Evolutionary conservation across 345 rosid species (phyloP), one percentile per base, ranked within the genome.

Genomic region (Litchi chinensis): DNA sequence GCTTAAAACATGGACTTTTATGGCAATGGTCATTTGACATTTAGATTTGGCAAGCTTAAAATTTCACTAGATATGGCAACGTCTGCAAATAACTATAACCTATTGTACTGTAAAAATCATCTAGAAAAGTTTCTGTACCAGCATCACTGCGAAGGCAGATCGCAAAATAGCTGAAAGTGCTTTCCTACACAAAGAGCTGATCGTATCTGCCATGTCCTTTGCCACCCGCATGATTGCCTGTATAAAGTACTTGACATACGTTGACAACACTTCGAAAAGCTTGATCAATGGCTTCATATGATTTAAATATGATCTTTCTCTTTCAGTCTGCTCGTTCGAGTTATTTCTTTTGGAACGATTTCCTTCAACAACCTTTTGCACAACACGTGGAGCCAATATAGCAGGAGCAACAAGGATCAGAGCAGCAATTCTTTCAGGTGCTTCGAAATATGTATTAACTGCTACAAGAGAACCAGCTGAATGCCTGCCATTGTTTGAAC

Each of bases 391-490:
- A 5, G 97, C 97, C 32, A 95, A 76, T 81, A 95, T 88, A 78
- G 99, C 97, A 41, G 99, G 99, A 69, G 98, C 97, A 71, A 93
- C 87, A 12, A 95, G 91, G 80, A 95, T 90, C 67, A 95, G 85
- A 32, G 97, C 99, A 74, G 93, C 96, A 72, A 95, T 75, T 28
- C 97, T 87, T 82, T 92, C 96, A 0, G 98, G 99, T 85, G 97
- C 93, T 87, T 95, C 93, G 79, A 92, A 90, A 82, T 95, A 95
- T 28, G 98, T 48, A 80, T 95, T 82, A 52, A 95, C 80, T 16
- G 99, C 97, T 56, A 93, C 92, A 87, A 91, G 90, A 41, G 90
- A 88, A 76, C 98, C 97, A 50, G 98, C 97, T 56, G 99, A 95
- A 79, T 92, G 98, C 85, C 98, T 93, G 76, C 68, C 24, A 68